A percentile compares a stretch with the other conserved stretches of the same genome.
phyloP scores from a whole-genome alignment of 2,329 filamentous ascomycete genomes.

The Tolypocladium ovalisporum region DNA sequence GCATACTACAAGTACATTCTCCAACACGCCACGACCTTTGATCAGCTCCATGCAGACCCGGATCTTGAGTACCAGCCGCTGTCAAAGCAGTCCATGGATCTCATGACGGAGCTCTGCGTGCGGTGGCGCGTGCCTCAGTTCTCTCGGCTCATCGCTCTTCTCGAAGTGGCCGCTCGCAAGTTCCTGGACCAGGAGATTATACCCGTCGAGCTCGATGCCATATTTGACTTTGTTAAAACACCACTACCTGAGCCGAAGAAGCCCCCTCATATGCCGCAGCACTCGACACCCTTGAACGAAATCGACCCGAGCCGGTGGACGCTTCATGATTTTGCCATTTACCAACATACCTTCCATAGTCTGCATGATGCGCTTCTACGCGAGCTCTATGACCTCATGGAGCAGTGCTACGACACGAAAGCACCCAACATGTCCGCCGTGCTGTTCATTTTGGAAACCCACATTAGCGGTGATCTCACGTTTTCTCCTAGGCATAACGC shows the following conservation, averaged over 20 bases:
- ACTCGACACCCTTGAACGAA: constrained; percentile 37
- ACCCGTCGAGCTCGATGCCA: constrained; percentile 70
- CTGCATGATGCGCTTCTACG: constrained; percentile 75
- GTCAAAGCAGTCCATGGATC: constrained; percentile 71
- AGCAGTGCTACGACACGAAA: constrained; percentile 83
- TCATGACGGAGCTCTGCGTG: constrained; percentile 74
- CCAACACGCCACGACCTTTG: constrained; percentile 60
- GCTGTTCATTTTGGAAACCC: constrained; percentile 69
- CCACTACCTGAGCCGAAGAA: constrained; percentile 56
- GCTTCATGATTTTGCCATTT: constrained; percentile 54
- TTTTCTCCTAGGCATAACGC: constrained; percentile 65
- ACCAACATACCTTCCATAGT: constrained; percentile 62
- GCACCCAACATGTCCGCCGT: constrained; percentile 69
- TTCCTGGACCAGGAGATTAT: constrained; percentile 75
- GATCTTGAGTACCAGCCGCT: constrained; percentile 39
- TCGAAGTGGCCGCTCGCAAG: constrained; percentile 78
- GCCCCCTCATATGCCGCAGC: constrained; percentile 42
- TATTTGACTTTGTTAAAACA: constrained; percentile 73
- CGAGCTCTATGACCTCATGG: constrained; percentile 79
- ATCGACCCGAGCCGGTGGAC: constrained; percentile 57
- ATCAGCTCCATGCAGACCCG: constrained; percentile 45
- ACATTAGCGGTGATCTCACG: constrained; percentile 67
- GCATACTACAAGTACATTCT: constrained; percentile 75
- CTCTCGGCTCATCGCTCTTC: constrained; percentile 66
- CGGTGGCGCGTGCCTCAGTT: constrained; percentile 85